A percentile compares a stretch with the other conserved stretches of the same genome.
Conservation (phyloP, 176 grass and related monocot species). For the Aechmea fasciata region DNA sequence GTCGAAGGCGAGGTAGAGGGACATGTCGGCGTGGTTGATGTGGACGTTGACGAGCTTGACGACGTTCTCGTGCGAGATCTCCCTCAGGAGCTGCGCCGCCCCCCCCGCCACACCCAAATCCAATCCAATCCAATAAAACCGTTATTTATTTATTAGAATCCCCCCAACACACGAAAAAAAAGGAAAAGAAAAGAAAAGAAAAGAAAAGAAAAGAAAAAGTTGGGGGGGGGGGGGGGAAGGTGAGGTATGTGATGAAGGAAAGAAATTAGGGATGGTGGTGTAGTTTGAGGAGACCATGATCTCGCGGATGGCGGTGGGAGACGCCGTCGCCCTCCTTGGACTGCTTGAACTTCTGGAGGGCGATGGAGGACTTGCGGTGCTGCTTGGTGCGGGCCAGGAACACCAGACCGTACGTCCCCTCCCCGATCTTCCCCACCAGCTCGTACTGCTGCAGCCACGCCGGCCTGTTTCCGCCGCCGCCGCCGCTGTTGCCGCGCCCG, state of each 20-base stretch:
- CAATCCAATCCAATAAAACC: background rate
- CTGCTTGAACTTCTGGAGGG: slow-evolving; percentile 99
- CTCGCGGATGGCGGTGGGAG: slow-evolving; percentile 92
- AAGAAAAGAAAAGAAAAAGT: too few relatives aligned
- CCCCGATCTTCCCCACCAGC: slow-evolving; percentile 91
- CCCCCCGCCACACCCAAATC: too few relatives aligned
- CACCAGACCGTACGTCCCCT: slow-evolving; percentile 95
- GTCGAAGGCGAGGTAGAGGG: slow-evolving; percentile 91
- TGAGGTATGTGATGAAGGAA: background rate
- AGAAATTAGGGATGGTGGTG: background rate
- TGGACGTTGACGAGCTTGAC: slow-evolving; percentile 99
- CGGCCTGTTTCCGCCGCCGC: slow-evolving; percentile 60
- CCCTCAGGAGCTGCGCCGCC: slow-evolving; percentile 58
- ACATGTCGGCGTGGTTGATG: slow-evolving; percentile 98
- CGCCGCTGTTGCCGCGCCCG: slow-evolving; percentile 35
- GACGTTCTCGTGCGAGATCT: slow-evolving; percentile 89
- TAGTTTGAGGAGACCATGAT: slow-evolving; percentile 52
- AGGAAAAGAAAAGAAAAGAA: too few relatives aligned
- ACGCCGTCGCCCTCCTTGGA: slow-evolving; percentile 61
- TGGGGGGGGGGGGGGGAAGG: too few relatives aligned
- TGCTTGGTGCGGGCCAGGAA: slow-evolving; percentile 75
- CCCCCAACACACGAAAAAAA: too few relatives aligned
- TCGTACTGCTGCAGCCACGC: slow-evolving; percentile 97
- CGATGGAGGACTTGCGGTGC: slow-evolving; percentile 75
- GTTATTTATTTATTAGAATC: too few relatives aligned